A percentile compares a stretch with the other conserved stretches of the same genome.
Evolutionary conservation across 139 green algal genomes (phyloP).

Genomic region (Yamagishiella unicocca): DNA sequence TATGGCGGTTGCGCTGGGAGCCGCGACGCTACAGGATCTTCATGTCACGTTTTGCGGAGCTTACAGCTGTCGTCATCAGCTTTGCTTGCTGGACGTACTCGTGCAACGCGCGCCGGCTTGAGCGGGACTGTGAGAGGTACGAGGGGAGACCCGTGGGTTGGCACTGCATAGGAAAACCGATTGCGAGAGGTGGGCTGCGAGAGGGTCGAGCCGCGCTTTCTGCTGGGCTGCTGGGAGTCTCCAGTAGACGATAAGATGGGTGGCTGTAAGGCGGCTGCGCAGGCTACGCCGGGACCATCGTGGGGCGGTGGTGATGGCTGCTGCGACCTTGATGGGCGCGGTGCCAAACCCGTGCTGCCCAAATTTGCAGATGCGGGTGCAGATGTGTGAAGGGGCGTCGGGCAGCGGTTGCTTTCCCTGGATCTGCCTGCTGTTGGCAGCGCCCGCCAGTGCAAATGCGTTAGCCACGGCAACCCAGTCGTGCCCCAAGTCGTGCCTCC

Average conservation of each 20-base stretch:
- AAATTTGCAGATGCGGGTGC: too few species aligned
- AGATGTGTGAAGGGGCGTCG: too few species aligned
- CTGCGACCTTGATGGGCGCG: too few species aligned
- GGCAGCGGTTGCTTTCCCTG: too few species aligned
- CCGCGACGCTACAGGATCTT: background rate
- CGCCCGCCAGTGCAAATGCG: background rate
- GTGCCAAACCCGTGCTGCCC: too few species aligned
- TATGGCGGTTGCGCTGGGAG: slow-evolving; percentile 17
- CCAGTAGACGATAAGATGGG: background rate
- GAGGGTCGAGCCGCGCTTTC: background rate
- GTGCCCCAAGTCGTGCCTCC: background rate
- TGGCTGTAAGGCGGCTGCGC: too few species aligned
- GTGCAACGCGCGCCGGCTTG: background rate
- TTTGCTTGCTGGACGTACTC: slow-evolving; percentile 4
- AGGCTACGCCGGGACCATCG: too few species aligned
- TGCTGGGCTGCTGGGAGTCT: background rate
- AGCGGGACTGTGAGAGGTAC: background rate
- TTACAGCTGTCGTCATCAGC: background rate
- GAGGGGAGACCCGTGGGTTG: background rate
- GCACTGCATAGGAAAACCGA: background rate
- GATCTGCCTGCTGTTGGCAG: background rate
- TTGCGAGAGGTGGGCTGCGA: background rate
- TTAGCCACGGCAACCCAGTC: background rate
- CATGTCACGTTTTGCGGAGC: background rate
- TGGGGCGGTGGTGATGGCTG: background rate